phyloP scores from a whole-genome alignment of 2,329 filamentous ascomycete genomes.

The Cladophialophora yegresii region DNA sequence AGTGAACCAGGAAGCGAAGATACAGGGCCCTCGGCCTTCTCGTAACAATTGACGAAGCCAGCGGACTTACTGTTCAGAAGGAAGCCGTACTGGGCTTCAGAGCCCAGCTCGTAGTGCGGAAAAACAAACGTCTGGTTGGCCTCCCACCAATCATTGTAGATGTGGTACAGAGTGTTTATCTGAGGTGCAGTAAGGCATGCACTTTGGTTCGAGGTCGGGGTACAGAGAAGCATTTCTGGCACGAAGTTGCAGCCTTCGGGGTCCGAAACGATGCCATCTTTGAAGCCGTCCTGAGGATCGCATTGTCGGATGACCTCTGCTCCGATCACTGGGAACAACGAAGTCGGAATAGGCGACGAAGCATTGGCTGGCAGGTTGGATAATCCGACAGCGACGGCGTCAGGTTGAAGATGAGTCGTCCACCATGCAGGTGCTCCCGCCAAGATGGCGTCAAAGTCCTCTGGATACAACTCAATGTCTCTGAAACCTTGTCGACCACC shows the following conservation, averaged over 20 bases:
- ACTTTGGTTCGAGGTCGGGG: background rate
- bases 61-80: background rate
- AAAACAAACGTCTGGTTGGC: background rate
- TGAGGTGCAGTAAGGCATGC: background rate
- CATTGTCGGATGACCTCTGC: conserved; percentile 41
- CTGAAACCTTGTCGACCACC: conserved; percentile 62
- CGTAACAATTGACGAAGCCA: background rate
- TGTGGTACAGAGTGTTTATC: background rate
- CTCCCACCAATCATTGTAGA: background rate
- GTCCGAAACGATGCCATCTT: conserved; percentile 36
- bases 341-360: conserved; percentile 30
- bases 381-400: background rate
- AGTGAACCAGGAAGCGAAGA: background rate
- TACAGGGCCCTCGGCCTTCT: background rate
- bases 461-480: conserved; percentile 40
- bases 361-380: background rate
- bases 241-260: conserved; percentile 23
- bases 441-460: conserved; percentile 12
- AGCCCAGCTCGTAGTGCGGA: background rate
- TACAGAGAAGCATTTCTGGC: conserved; percentile 7
- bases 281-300: conserved; percentile 37
- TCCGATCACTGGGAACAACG: conserved; percentile 43
- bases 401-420: background rate
- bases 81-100: background rate
- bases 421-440: conserved; percentile 6